Evolutionary conservation across 2,329 filamentous ascomycete genomes (phyloP).

Genomic region (Stemphylium lycopersici): DNA sequence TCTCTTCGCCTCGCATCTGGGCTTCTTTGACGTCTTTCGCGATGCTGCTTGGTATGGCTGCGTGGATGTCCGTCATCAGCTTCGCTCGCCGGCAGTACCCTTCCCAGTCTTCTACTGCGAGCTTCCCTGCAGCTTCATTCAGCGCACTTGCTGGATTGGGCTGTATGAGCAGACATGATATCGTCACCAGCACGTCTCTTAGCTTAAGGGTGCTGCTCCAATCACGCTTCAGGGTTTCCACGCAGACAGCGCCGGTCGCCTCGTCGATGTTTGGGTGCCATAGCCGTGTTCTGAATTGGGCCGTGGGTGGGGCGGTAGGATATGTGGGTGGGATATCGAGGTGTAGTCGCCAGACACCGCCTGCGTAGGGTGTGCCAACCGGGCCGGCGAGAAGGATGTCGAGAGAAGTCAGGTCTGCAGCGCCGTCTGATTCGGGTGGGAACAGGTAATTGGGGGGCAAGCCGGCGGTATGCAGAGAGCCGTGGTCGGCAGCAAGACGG

Average conservation of each 20-base stretch:
- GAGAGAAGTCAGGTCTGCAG: conserved; percentile 64
- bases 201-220: conserved; percentile 65
- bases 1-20: conserved; percentile 61
- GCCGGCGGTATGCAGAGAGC: conserved; percentile 59
- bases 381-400: conserved; percentile 65
- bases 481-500: conserved; percentile 66
- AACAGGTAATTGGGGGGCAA: conserved; percentile 69
- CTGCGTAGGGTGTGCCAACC: conserved; percentile 64
- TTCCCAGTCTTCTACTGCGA: conserved; percentile 64
- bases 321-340: conserved; percentile 66
- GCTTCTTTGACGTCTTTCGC: conserved; percentile 57
- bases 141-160: conserved; percentile 69
- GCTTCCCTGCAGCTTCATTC: conserved; percentile 64
- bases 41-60: conserved; percentile 57
- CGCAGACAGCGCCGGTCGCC: conserved; percentile 65
- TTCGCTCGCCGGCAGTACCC: conserved; percentile 63
- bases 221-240: conserved; percentile 69
- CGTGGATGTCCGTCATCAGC: conserved; percentile 68
- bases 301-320: conserved; percentile 60
- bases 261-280: conserved; percentile 71
- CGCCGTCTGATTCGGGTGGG: conserved; percentile 47
- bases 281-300: conserved; percentile 65
- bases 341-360: conserved; percentile 65
- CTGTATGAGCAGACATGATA: conserved; percentile 67
- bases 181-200: conserved; percentile 64